Evolutionary conservation across 2,329 filamentous ascomycete species (phyloP).

Genomic region (Fusarium sp.): DNA sequence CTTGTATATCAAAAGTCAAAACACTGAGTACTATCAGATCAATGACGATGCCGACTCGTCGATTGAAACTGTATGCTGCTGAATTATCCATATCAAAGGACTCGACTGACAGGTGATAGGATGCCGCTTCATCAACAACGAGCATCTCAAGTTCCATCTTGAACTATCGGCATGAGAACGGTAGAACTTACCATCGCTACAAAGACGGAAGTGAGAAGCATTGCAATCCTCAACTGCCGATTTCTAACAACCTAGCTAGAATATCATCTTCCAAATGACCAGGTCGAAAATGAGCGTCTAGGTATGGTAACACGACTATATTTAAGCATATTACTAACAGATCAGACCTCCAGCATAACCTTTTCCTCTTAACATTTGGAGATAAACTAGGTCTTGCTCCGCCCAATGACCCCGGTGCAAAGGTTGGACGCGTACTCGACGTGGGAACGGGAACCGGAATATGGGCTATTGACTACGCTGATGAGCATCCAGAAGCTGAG

Average conservation of each 20-base stretch:
- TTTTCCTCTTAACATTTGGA: neutral
- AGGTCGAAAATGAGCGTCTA: neutral
- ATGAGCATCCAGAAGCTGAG: conserved; percentile 1
- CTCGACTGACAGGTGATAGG: fast-evolving
- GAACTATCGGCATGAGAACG: neutral
- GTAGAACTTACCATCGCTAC: conserved; percentile 13
- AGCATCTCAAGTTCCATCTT: neutral
- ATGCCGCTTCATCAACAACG: neutral
- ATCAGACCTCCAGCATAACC: neutral
- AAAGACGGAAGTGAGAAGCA: conserved; percentile 11
- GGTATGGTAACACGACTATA: fast-evolving
- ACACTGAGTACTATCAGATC: fast-evolving
- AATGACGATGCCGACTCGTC: neutral
- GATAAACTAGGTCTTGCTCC: neutral
- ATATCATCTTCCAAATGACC: neutral
- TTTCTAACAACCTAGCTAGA: fast-evolving
- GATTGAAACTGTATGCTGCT: neutral
- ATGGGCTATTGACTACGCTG: conserved; percentile 2
- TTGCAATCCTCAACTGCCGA: fast-evolving
- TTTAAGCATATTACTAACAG: fast-evolving
- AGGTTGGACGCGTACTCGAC: neutral
- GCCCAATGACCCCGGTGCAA: fast-evolving
- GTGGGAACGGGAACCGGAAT: neutral
- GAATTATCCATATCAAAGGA: fast-evolving
- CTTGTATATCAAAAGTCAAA: fast-evolving